Conservation (phyloP, 192 early-diverging fungal species). For the Coemansia sp. region DNA sequence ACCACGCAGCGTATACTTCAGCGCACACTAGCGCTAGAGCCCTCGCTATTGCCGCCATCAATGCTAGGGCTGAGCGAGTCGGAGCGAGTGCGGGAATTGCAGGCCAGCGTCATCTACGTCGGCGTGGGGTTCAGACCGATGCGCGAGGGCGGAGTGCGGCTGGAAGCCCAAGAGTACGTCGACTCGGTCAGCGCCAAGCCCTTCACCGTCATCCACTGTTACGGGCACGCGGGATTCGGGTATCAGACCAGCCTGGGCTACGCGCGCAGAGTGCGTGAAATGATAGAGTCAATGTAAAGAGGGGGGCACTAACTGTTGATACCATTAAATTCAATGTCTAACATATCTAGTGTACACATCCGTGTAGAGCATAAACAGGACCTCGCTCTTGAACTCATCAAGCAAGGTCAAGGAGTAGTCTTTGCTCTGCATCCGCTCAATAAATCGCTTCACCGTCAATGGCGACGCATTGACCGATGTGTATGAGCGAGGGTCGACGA, state of each 20-base stretch:
- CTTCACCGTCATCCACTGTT: slow-evolving; percentile 59
- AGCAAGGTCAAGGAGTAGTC: slow-evolving; percentile 17
- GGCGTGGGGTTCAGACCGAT: slow-evolving; percentile 61
- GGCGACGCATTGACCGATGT: slow-evolving; percentile 30
- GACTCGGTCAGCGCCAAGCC: slow-evolving; percentile 15
- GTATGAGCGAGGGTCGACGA: slow-evolving; percentile 29
- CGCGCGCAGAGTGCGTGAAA: slow-evolving; percentile 12
- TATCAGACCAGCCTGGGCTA: slow-evolving; percentile 37
- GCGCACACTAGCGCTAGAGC: slow-evolving; percentile 36
- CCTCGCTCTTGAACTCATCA: slow-evolving; percentile 44
- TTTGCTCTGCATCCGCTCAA: slow-evolving; percentile 12
- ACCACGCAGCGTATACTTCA: slow-evolving; percentile 45
- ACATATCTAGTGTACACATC: slow-evolving; percentile 45
- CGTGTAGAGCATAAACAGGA: slow-evolving; percentile 48
- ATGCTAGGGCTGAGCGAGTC: slow-evolving; percentile 20
- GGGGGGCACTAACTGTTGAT: too few relatives aligned
- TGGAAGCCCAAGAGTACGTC: slow-evolving; percentile 47
- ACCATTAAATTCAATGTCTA: slow-evolving; percentile 8
- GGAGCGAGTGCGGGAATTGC: slow-evolving; percentile 38
- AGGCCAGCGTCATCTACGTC: slow-evolving; percentile 7
- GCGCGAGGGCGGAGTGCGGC: slow-evolving; percentile 57
- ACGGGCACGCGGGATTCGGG: slow-evolving; percentile 67
- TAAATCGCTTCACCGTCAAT: slow-evolving; percentile 14
- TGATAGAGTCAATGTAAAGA: not conserved
- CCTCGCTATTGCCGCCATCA: slow-evolving; percentile 38